phyloP scores from a whole-genome alignment of 768 basidiomycete genomes.

The Dacryopinax primogenitus region DNA sequence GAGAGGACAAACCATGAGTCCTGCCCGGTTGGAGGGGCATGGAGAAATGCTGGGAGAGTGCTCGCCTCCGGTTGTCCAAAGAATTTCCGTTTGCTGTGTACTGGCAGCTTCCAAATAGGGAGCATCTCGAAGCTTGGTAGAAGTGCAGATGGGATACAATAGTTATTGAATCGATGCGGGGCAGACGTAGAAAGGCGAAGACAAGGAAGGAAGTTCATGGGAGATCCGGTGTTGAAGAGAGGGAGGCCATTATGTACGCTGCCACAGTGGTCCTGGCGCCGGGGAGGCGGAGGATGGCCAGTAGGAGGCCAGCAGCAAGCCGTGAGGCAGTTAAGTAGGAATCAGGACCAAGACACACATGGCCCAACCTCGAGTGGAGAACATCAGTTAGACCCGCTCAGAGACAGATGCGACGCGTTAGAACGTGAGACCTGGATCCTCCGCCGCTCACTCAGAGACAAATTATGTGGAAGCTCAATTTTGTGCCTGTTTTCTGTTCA shows the following conservation, averaged over 20 bases:
- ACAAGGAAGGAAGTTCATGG: too few species aligned
- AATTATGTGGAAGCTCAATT: too few species aligned
- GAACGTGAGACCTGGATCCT: neutral
- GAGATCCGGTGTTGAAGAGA: too few species aligned
- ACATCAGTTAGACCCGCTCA: neutral
- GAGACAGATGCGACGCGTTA: neutral
- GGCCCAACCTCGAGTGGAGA: neutral
- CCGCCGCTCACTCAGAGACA: too few species aligned
- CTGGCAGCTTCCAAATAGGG: neutral
- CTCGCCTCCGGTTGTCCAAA: neutral
- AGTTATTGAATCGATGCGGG: too few species aligned
- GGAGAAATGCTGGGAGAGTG: neutral
- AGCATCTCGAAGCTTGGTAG: conserved; percentile 37
- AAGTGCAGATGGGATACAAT: too few species aligned
- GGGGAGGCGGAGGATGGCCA: neutral
- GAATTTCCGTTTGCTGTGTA: neutral
- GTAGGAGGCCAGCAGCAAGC: conserved; percentile 1
- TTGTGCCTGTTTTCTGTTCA: too few species aligned
- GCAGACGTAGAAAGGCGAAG: too few species aligned
- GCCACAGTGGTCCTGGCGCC: too few species aligned
- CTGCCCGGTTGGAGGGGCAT: neutral
- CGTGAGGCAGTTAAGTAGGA: too few species aligned
- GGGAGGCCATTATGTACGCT: too few species aligned
- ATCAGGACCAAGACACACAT: neutral
- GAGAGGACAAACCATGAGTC: too few species aligned